Evolutionary conservation across 2,329 filamentous ascomycete genomes (phyloP), one percentile per base, ranked within the genome.

Genomic region (Calonectria pseudoreteaudii): DNA sequence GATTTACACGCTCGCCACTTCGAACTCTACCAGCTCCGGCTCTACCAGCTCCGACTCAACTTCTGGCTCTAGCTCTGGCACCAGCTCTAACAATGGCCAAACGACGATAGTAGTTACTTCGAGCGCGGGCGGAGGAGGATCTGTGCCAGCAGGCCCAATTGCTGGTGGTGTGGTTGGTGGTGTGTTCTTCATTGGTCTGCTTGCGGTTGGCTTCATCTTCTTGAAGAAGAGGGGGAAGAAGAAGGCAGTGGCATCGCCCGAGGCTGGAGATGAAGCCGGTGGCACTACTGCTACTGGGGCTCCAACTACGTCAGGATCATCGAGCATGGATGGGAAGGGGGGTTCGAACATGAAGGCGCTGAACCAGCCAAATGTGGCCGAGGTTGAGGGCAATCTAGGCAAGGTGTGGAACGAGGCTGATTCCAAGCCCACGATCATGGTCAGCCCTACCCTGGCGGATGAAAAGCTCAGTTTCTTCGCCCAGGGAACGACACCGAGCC

Each of bases 91-190:
- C 31, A 30, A 38, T 16, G n/a, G 28, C n/a, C 34, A 62, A 34
- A 56, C 66, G 20, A 34, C 58, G 6, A 34, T 16, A 38, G 30
- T 31, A 10, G 34, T 31, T 11, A 23, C 13, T 34, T 66, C 0
- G 28, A 47, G 44, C 20, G 41, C 38, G 31, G 47, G 20, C 16
- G 56, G n/a, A 47, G 56, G n/a, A 47, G 26, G 14, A 14, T 26
- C 41, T 36, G 31, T 23, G 74, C 77, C 41, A 49, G 60, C 60
- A 34, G 75, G 72, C 0, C 71, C 74, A 10, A 77, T 79, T 9
- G 77, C 73, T 0, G 77, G 77, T 8, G 77, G 77, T 5, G 74
- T 76, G 3, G 77, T 76, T 0, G 77, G 77, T 0, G 77, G 77
- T 4, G 18, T 78, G 34, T 71, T 74, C 0, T 67, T 79, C 26